phyloP scores from a whole-genome alignment of 768 basidiomycete genomes.

The Harrya chromipes region DNA sequence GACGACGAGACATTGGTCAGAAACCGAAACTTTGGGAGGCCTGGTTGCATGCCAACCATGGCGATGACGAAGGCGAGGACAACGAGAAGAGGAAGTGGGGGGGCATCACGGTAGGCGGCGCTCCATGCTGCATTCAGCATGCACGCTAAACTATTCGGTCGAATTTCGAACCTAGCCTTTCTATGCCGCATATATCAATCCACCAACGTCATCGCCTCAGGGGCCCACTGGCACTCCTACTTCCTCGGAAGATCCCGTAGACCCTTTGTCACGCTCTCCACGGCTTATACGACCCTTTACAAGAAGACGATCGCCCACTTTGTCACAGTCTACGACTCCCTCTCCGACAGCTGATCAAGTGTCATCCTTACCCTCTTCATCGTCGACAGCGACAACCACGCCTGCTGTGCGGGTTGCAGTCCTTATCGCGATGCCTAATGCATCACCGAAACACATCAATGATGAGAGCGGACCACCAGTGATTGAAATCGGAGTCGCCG shows the following conservation, averaged over 20 bases:
- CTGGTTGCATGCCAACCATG: conserved; percentile 14
- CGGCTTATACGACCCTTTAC: conserved; percentile 20
- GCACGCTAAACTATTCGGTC: neutral
- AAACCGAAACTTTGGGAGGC: conserved; percentile 32
- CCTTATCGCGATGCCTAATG: conserved; percentile 43
- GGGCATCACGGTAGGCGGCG: conserved; percentile 26
- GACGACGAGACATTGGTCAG: conserved; percentile 29
- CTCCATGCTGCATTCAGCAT: neutral
- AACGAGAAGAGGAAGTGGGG: conserved; percentile 27
- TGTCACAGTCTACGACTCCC: conserved; percentile 7
- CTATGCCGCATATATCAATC: conserved; percentile 18
- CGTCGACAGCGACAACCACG: conserved; percentile 7
- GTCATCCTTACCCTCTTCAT: conserved; percentile 2
- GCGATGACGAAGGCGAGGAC: conserved; percentile 10
- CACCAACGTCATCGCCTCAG: conserved; percentile 8
- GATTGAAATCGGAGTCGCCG: conserved; percentile 33
- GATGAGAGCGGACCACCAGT: conserved; percentile 30
- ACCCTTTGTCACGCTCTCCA: conserved; percentile 7
- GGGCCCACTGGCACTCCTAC: neutral
- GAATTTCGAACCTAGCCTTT: conserved; percentile 19
- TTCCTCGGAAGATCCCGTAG: conserved; percentile 1
- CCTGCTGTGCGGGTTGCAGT: conserved; percentile 38
- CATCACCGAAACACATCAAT: conserved; percentile 1
- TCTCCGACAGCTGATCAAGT: conserved; percentile 1
- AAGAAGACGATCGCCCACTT: conserved; percentile 12